Evolutionary conservation across 2,329 filamentous ascomycete species (phyloP).

Genomic region (Pseudogymnoascus sp.): DNA sequence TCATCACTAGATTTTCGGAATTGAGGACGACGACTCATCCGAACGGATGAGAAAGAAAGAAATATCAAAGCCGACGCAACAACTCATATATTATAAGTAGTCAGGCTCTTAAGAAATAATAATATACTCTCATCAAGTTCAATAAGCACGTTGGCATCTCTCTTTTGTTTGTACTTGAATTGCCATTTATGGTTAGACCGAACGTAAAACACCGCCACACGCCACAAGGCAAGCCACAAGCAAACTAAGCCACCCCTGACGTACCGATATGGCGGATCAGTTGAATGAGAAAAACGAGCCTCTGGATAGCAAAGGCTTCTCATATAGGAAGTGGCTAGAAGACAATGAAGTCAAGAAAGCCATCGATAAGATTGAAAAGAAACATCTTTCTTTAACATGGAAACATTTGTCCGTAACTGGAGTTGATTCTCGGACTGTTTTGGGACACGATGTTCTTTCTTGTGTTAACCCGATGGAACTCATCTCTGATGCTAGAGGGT

Average conservation of each 20-base stretch:
- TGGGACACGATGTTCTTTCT: conserved; percentile 9
- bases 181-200: background rate
- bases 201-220: background rate
- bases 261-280: background rate
- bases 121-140: background rate
- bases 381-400: conserved; percentile 11
- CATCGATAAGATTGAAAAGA: conserved; percentile 8
- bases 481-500: background rate
- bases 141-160: background rate
- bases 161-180: background rate
- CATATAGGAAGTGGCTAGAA: conserved; percentile 8
- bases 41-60: background rate
- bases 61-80: background rate
- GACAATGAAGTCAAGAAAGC: conserved; percentile 7
- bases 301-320: background rate
- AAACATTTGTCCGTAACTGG: conserved; percentile 2
- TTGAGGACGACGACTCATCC: background rate
- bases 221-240: background rate
- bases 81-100: background rate
- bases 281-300: background rate
- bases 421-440: conserved; percentile 10
- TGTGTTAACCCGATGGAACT: conserved; percentile 10
- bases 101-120: background rate
- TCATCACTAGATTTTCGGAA: conserved; percentile 2
- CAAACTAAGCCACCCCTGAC: background rate